These are phyloP conservation scores for Metschnikowia corniflorae DNA, from an alignment of 805 yeast species.

Conservation along the genomic window DNA sequence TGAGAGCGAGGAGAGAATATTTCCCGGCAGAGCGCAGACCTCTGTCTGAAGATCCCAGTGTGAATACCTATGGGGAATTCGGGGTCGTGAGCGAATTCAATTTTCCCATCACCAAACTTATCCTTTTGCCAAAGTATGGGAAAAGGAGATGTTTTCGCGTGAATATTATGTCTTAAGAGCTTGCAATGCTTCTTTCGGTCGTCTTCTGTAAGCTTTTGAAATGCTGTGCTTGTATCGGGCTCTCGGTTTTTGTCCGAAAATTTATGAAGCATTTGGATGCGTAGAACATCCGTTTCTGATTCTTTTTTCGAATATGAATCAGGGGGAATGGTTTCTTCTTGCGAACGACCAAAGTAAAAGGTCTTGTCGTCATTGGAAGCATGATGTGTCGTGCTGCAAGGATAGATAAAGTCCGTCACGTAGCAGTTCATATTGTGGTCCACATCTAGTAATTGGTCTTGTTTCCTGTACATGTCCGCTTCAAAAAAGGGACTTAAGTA, in stretches of 20 bases:
- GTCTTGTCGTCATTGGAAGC: constrained; percentile 8
- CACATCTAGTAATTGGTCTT: constrained; percentile 37
- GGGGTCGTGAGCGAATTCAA: constrained; percentile 23
- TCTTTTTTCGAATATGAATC: constrained; percentile 2
- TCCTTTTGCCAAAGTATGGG: constrained; percentile 10
- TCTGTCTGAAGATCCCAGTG: constrained; percentile 25
- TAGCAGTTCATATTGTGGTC: constrained; percentile 28
- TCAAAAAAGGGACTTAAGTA: constrained; percentile 48
- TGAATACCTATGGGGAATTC: constrained; percentile 34
- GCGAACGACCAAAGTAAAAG: neutral
- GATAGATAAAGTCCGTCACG: constrained; percentile 28
- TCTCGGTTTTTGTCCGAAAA: constrained; percentile 2
- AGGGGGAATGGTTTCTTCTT: neutral
- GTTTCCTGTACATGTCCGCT: constrained; percentile 32
- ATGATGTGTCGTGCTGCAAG: constrained; percentile 5
- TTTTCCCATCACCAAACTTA: constrained; percentile 36
- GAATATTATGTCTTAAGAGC: constrained; percentile 1
- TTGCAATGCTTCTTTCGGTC: constrained; percentile 1
- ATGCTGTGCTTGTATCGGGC: constrained; percentile 1
- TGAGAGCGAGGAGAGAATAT: constrained; percentile 20
- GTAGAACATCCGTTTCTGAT: constrained; percentile 1
- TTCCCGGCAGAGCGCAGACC: constrained; percentile 28
- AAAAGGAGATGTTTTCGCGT: neutral
- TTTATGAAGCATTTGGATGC: constrained; percentile 1
- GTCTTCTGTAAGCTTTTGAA: constrained; percentile 4